These are phyloP conservation scores for Petrea volubilis DNA, from an alignment of 257 asterid genomes.

Conservation along the genomic window DNA sequence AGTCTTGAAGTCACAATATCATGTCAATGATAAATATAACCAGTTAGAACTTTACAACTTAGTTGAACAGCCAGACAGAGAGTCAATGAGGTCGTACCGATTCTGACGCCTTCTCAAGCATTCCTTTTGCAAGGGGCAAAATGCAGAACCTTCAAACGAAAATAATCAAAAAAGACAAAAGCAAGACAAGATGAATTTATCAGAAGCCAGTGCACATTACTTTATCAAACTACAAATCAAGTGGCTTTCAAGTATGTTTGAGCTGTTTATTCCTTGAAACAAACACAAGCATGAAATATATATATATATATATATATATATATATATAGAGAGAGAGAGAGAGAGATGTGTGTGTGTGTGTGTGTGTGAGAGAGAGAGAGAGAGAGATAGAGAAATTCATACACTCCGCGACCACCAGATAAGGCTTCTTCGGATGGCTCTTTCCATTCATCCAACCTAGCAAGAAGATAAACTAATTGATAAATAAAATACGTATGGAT, in stretches of 20 bases:
- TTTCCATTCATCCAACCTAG: constrained; percentile 69
- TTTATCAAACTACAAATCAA: neutral
- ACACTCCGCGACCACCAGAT: constrained; percentile 81
- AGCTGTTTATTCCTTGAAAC: neutral
- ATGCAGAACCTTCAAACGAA: constrained; percentile 60
- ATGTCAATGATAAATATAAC: neutral
- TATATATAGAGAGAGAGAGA: too few relatives aligned
- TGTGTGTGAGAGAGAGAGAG: too few relatives aligned
- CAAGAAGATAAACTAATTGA: constrained; percentile 12
- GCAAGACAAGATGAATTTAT: neutral
- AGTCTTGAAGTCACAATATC: neutral
- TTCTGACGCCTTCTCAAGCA: constrained; percentile 48
- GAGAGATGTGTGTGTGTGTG: too few relatives aligned
- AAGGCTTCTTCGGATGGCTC: constrained; percentile 69
- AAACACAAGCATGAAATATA: neutral
- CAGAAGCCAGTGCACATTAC: constrained; percentile 1
- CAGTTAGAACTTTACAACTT: neutral
- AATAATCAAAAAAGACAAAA: neutral
- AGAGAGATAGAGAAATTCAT: constrained; percentile 16
- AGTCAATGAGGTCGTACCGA: constrained; percentile 37
- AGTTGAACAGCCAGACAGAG: constrained; percentile 16
- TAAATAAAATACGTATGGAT: neutral
- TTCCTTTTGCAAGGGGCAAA: constrained; percentile 54
- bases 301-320: neutral
- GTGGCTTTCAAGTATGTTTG: neutral